Base-by-base conservation (phyloP, 2,329 filamentous ascomycete species). In the Venturia pyrina region DNA sequence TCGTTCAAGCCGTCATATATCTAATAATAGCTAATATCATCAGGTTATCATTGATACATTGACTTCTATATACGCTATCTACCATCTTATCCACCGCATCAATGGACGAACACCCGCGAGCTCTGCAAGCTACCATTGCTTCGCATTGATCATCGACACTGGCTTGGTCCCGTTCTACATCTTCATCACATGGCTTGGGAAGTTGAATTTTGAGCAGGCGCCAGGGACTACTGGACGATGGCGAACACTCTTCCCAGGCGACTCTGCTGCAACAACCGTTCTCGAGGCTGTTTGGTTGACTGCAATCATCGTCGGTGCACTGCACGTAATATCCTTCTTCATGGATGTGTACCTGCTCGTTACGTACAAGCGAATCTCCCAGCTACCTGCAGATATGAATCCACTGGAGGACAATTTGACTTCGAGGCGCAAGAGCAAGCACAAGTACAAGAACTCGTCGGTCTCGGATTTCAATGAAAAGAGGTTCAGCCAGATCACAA, bases 341-440 rank as follows among this genome's bases (percentile, higher is more conserved):
- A 79, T 96, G 44, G 90, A 90, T 5, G 74, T 90, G 41, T 97
- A 89, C 78, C 81, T 98, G 34, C 86, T 87, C 19, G 74, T 90
- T 64, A 85, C 89, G 70, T 98, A 97, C 84, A 85, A 88, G 50
- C 89, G 89, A 72, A 97, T 98, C 71, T 82, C 87, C 5, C 81
- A 83, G 24, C 83, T 97, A 74, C 93, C 93, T 6, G 93, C 93
- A 0, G 93, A 98, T 73, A 91, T 96, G 89, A 98, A 98, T 74
- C 93, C 93, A 1, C 82, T 98, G 17, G 93, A 97, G 74, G 86
- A 90, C 69, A 88, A 93, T 71, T 79, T 96, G 66, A 97, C 92
- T 1, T 87, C 90, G 13, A 85, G 88, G 32, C 75, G 79, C 70
- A 91, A 96, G 77, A 93, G 92, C 80, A 76, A 80, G 71, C 91